phyloP scores from a whole-genome alignment of 805 yeast species.

The Deakozyma indianensis region DNA sequence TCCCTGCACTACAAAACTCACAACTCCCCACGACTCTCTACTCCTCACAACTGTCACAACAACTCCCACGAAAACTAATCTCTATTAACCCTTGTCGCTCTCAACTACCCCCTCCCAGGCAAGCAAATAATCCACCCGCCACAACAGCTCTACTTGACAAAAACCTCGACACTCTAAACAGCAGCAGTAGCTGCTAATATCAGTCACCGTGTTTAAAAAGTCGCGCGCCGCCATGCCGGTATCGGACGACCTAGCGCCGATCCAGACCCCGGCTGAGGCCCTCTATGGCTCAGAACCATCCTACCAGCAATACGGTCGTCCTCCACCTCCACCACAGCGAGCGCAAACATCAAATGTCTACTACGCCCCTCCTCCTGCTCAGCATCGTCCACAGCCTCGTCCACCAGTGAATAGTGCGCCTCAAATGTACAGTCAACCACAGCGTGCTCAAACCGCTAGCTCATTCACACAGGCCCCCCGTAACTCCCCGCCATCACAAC shows the following conservation, averaged over 20 bases:
- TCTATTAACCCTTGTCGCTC: too few relatives aligned
- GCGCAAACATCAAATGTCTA: background rate
- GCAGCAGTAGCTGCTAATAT: too few relatives aligned
- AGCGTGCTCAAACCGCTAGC: background rate
- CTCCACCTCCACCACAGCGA: background rate
- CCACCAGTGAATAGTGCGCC: background rate
- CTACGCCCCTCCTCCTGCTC: conserved; percentile 5
- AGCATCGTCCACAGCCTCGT: background rate
- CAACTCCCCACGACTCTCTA: too few relatives aligned
- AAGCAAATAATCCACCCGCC: too few relatives aligned
- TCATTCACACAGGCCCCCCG: background rate
- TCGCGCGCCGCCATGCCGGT: background rate
- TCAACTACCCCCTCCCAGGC: too few relatives aligned
- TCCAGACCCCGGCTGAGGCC: conserved; percentile 1
- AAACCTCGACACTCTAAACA: too few relatives aligned
- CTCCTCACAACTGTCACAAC: too few relatives aligned
- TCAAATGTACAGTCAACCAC: background rate
- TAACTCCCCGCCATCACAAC: background rate
- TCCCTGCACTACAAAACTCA: too few relatives aligned
- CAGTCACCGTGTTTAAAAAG: background rate
- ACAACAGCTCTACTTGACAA: too few relatives aligned
- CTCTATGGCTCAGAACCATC: background rate
- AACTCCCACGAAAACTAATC: too few relatives aligned
- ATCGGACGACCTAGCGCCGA: background rate
- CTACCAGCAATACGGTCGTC: background rate